Evolutionary conservation across 495 filamentous ascomycete genomes (phyloP), one percentile per base, ranked within the genome.

Genomic region (Talaromyces proteolyticus): DNA sequence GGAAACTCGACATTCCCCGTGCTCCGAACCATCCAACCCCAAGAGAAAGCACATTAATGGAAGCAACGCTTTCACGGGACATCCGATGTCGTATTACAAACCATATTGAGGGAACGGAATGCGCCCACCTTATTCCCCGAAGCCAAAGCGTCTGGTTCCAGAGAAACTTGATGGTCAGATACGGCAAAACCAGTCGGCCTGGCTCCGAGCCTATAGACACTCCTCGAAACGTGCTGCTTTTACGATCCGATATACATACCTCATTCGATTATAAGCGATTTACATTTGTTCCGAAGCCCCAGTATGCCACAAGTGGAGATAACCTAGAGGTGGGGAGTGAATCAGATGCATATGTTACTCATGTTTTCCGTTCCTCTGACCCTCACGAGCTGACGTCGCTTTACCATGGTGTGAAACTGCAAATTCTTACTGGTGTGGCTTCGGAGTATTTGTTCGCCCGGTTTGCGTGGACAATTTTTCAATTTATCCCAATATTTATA

Each of bases 401-500:
- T 17, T 53, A 53, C 25, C 53, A 55, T 26, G 53, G 53, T 23
- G 53, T 53, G 14, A 17, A 25, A 25, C 47, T 44, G 17, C 47
- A 54, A 43, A 24, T 37, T 21, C 23, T 50, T 12, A 41, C 16
- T 1, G 42, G 22, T 44, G 38, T 44, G 18, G 17, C 18, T 38
- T 40, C 48, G 16, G 34, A 26, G 25, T 55, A 53, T 44, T 48
- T 55, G 18, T 51, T 51, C 14, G 47, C 53, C 19, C 53, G 53
- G 29, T 51, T 55, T 52, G 48, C 53, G 14, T 51, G 49, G 39
- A 24, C 53, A 8, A 52, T 55, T 29, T 51, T 55, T 46, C 26
- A 29, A 29, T 29, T 29, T 29, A 29, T 29, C 26, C 26, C 26
- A 29, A 29, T 29, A 29, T 29, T 29, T 29, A 29, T 29, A 29